A percentile compares a stretch with the other conserved stretches of the same genome.
phyloP scores from a whole-genome alignment of 352 stramenopile species.

The Peronospora destructor region DNA sequence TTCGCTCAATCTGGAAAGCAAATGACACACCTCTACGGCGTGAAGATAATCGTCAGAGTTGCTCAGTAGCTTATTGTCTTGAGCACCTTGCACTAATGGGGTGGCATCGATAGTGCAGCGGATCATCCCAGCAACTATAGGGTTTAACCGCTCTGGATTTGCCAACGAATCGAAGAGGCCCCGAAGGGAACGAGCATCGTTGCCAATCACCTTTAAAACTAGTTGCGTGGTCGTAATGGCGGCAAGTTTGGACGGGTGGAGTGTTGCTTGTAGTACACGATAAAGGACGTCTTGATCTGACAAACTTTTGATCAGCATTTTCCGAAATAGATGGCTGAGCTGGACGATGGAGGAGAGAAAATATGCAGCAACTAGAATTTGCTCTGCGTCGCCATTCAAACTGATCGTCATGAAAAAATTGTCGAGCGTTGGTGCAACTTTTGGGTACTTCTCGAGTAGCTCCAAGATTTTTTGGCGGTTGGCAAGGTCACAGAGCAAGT shows the following conservation, averaged over 20 bases:
- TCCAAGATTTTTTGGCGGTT: conserved; percentile 48
- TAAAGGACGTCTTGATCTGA: conserved; percentile 57
- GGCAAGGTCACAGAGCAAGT: conserved; percentile 62
- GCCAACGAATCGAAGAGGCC: conserved; percentile 38
- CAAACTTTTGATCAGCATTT: conserved; percentile 43
- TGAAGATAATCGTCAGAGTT: conserved; percentile 65
- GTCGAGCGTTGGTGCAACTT: conserved; percentile 43
- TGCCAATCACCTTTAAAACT: conserved; percentile 51
- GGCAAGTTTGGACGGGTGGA: conserved; percentile 63
- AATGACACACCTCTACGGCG: conserved; percentile 46
- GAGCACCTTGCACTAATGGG: conserved; percentile 34
- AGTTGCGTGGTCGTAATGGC: conserved; percentile 45
- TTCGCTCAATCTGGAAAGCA: conserved; percentile 52
- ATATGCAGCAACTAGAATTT: conserved; percentile 52
- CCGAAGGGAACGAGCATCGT: conserved; percentile 46
- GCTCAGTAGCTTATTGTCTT: conserved; percentile 37
- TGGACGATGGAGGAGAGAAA: conserved; percentile 50
- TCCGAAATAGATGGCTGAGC: conserved; percentile 59
- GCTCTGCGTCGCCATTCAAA: conserved; percentile 53
- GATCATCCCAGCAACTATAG: conserved; percentile 47
- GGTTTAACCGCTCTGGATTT: conserved; percentile 35
- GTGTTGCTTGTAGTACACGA: conserved; percentile 53
- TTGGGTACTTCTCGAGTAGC: conserved; percentile 45
- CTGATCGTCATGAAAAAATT: conserved; percentile 53
- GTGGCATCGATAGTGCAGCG: conserved; percentile 47